Base-by-base conservation (phyloP, 2,329 filamentous ascomycete genomes). In the Cladophialophora carrionii region DNA sequence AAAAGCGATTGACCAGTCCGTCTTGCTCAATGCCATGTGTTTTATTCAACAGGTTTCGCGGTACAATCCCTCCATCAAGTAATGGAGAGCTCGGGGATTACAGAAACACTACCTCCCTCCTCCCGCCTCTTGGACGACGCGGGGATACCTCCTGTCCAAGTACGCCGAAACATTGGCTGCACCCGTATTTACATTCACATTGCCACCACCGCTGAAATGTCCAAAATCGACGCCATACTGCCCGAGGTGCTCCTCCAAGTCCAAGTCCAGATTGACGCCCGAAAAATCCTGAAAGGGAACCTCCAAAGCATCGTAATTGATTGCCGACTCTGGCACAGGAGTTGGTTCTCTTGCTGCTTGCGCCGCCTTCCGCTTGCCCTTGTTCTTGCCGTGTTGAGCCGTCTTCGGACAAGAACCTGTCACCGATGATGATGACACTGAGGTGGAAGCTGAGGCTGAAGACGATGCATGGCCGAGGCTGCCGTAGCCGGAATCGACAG, bases 401-500 rank as follows among this genome's bases (percentile, higher is more conserved):
- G 24, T n/a, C 20, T 52, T 62, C 6, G 59, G 5, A 20, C 53
- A 53, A 26, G 59, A 17, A 10, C 10, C 10, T 9, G 26, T 14
- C 8, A 22, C 32, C 17, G 51, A 17, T 17, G 46, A 10, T 8
- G 26, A 26, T 1, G 48, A 8, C 14, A n/a, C n/a, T n/a, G 22
- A 46, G 29, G 55, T 31, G 37, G 24, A 52, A 20, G 62, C 57
- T 41, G 62, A 62, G 26, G 65, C 37, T 7, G 57, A 37, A 10
- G 51, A 65, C 26, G 64, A 63, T 20, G 60, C 51, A 22, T 63
- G 46, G n/a, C 63, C 56, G 8, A 65, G 43, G 49, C 65, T 64
- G 52, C 63, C 63, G 57, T 70, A 70, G 32, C 68, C 68, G 37
- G 66, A 70, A 51, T 70, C 66, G 26, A 69, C 54, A 12, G 65